Conservation (phyloP, 1,284 basidiomycete species). For the Phlebopus sp. region DNA sequence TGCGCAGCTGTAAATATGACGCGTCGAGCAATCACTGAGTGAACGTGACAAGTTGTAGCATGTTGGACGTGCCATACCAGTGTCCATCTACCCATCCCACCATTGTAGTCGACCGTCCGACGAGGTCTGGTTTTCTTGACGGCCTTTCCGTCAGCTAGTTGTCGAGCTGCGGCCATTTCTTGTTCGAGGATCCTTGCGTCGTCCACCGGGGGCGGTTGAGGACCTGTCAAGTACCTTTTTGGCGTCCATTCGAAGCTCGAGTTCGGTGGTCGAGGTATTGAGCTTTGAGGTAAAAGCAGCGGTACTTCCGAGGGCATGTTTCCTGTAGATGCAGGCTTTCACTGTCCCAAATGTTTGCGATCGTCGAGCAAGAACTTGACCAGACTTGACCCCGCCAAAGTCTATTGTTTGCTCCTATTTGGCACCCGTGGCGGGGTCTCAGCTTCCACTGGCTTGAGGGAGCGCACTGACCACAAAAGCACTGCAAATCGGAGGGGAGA, state of each 20-base stretch:
- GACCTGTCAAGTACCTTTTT: conserved; percentile 44
- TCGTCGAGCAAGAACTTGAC: not conserved
- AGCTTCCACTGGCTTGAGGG: not conserved
- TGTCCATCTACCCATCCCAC: conserved; percentile 79
- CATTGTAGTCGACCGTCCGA: conserved; percentile 93
- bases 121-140: conserved; percentile 90
- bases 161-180: conserved; percentile 70
- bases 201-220: conserved; percentile 75
- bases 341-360: not conserved
- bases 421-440: conserved; percentile 5
- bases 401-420: conserved; percentile 9
- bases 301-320: conserved; percentile 22
- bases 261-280: conserved; percentile 34
- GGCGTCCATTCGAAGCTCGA: conserved; percentile 55
- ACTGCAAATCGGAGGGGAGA: conserved; percentile 15
- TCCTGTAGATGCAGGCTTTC: not conserved
- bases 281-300: conserved; percentile 41
- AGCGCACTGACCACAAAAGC: conserved; percentile 26
- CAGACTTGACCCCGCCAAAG: too few species aligned
- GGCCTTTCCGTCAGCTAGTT: conserved; percentile 68
- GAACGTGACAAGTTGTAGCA: not conserved
- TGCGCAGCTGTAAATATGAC: conserved; percentile 53
- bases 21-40: not conserved
- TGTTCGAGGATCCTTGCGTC: conserved; percentile 71
- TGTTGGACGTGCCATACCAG: conserved; percentile 54